Percentiles rank a stretch among this genome's conserved stretches.
phyloP scores from a whole-genome alignment of 805 yeast species.

The Komagataella mondaviorum region DNA sequence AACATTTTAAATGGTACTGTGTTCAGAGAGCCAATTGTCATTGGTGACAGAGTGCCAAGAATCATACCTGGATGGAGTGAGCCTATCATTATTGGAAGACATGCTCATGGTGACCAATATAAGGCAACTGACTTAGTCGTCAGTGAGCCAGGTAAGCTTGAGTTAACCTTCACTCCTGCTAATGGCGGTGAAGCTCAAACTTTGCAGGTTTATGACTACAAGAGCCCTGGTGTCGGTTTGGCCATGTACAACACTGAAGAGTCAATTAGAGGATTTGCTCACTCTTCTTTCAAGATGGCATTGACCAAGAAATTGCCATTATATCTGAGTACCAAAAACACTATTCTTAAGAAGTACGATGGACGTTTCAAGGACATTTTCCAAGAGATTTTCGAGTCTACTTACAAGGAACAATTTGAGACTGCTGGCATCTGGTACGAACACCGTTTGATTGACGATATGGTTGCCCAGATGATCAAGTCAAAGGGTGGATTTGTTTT shows the following conservation, averaged over 20 bases:
- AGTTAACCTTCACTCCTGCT: slow-evolving; percentile 52
- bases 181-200: slow-evolving; percentile 36
- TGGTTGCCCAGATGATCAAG: slow-evolving; percentile 83
- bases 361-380: slow-evolving; percentile 76
- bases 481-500: slow-evolving; percentile 73
- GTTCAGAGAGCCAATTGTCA: slow-evolving; percentile 74
- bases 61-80: slow-evolving; percentile 70
- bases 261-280: slow-evolving; percentile 66
- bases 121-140: slow-evolving; percentile 66
- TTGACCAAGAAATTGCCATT: slow-evolving; percentile 48
- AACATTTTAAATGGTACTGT: slow-evolving; percentile 76
- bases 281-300: slow-evolving; percentile 68
- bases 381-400: slow-evolving; percentile 46
- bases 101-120: slow-evolving; percentile 77
- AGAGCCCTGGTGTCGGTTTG: slow-evolving; percentile 61
- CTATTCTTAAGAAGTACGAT: slow-evolving; percentile 70
- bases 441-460: slow-evolving; percentile 75
- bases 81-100: slow-evolving; percentile 79
- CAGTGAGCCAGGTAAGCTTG: slow-evolving; percentile 53
- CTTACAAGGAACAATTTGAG: slow-evolving; percentile 46
- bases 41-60: slow-evolving; percentile 59
- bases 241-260: slow-evolving; percentile 80
- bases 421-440: slow-evolving; percentile 54
- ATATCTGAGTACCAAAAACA: slow-evolving; percentile 64
- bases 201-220: slow-evolving; percentile 45